phyloP scores from a whole-genome alignment of 176 grass and related monocot species.

The Eragrostis nindensis region DNA sequence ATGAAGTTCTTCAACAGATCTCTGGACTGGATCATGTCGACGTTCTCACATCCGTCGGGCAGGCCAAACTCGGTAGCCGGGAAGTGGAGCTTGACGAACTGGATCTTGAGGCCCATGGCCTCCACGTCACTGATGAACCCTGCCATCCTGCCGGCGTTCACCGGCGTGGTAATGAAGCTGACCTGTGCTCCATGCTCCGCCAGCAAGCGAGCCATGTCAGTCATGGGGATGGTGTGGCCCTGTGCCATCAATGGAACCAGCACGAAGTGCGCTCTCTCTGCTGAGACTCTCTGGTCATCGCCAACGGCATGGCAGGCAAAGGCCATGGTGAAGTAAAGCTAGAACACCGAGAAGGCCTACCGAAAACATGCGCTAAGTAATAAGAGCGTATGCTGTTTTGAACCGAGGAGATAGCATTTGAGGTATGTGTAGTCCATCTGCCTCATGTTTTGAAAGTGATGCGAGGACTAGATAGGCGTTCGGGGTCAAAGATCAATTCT shows the following conservation, averaged over 20 bases:
- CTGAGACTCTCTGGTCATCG: background rate
- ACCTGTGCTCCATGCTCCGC: slow-evolving; percentile 58
- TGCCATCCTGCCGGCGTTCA: slow-evolving; percentile 55
- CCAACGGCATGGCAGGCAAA: background rate
- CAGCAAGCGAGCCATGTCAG: slow-evolving; percentile 60
- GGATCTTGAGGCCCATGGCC: slow-evolving; percentile 33
- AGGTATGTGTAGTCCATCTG: background rate
- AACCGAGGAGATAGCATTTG: background rate
- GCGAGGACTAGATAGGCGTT: background rate
- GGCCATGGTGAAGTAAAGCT: slow-evolving; percentile 11
- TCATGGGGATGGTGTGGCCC: slow-evolving; percentile 77
- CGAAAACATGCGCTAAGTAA: background rate
- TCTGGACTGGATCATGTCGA: slow-evolving; percentile 46
- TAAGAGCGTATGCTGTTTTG: background rate
- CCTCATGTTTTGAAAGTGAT: background rate
- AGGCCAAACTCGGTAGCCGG: slow-evolving; percentile 54
- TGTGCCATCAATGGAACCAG: slow-evolving; percentile 63
- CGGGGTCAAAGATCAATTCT: background rate
- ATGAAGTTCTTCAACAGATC: slow-evolving; percentile 43
- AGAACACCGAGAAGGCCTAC: background rate
- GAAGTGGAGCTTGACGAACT: slow-evolving; percentile 56
- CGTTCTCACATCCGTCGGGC: slow-evolving; percentile 62
- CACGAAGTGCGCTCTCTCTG: slow-evolving; percentile 42
- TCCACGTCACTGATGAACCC: background rate
- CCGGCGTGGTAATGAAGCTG: slow-evolving; percentile 66